These are phyloP conservation scores for Heterobasidion occidentale DNA, from an alignment of 1,284 basidiomycete genomes.

Conservation along the genomic window DNA sequence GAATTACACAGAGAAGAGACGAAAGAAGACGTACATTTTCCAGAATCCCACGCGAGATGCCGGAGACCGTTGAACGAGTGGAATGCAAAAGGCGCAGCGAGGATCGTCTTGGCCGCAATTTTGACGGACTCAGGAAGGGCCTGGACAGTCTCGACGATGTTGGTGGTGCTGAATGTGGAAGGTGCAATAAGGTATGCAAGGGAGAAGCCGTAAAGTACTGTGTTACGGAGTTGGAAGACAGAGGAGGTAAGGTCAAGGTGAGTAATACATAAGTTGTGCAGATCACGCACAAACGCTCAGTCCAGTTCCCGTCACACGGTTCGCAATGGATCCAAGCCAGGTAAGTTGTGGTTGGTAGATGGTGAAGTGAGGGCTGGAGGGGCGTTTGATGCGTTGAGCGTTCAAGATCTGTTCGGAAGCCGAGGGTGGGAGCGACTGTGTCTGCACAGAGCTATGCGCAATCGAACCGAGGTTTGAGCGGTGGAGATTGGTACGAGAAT, in stretches of 20 bases:
- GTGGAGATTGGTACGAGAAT: neutral
- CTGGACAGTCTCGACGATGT: constrained; percentile 69
- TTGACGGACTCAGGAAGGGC: constrained; percentile 70
- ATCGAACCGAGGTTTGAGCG: neutral
- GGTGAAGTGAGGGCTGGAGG: constrained; percentile 87
- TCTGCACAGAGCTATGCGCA: constrained; percentile 41
- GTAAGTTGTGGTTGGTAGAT: constrained; percentile 97
- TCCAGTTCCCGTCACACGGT: constrained; percentile 79
- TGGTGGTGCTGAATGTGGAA: constrained; percentile 68
- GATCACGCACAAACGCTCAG: constrained; percentile 66
- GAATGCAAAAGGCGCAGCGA: constrained; percentile 84
- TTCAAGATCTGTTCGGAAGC: constrained; percentile 71
- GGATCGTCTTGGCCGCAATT: constrained; percentile 63
- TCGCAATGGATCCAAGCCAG: constrained; percentile 79
- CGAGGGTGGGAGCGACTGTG: constrained; percentile 52
- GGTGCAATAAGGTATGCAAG: constrained; percentile 85
- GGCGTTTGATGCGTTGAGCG: constrained; percentile 77
- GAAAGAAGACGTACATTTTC: constrained; percentile 63
- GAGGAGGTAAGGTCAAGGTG: constrained; percentile 1
- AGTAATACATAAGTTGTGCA: neutral
- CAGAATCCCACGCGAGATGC: constrained; percentile 89
- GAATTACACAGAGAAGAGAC: neutral
- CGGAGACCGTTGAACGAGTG: constrained; percentile 89
- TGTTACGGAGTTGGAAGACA: neutral
- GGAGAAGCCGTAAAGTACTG: constrained; percentile 86